Base-by-base conservation (phyloP, 106 monocot species). In the Cymbidium sinense region DNA sequence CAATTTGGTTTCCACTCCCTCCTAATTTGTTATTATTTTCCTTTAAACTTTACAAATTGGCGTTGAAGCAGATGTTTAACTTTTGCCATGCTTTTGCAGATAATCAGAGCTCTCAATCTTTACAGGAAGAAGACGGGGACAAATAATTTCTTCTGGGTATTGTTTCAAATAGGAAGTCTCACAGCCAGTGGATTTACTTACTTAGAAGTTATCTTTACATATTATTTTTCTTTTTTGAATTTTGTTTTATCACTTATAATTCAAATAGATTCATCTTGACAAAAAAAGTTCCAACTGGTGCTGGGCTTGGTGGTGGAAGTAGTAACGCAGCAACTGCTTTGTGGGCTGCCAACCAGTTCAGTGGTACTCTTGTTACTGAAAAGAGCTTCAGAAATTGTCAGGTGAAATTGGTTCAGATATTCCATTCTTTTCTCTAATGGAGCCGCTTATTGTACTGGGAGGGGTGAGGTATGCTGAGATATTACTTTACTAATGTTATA, bases 331-430 rank as follows among this genome's bases (percentile, higher is more conserved):
- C 99, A 69, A 99, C 99, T 75, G 95, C 99, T 43, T 76, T 99
- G 34, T 99, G 99, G 99, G 99, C 99, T 79, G 99, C 95, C 35
- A 99, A 99, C 81, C 95, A 99, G 73, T 99, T 99, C 28, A 87
- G 82, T 82, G 92, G 87, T 70, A 80, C 87, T 77, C 61, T 89
- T 79, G 99, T 87, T 69, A 82, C 90, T 43, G 99, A 95, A 83
- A 87, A 65, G 99, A 99, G 69, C 95, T 99, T 83, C 90, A 95
- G 77, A 87, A 93, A 76, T 99, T 95, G 95, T 95, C 99, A 20
- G 81, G 85, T 72, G 99, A 99, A 84, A 95, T 99, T 69, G 99
- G 99, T 64, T 99, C 99, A 43, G 99, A 99, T 81, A 74, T 99
- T 71, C 99, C 99, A 36, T 99, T 99, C 81, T 99, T 99, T 99